Evolutionary conservation across 2,329 filamentous ascomycete genomes (phyloP), one percentile per base, ranked within the genome.

Genomic region (Aspergillus jensenii): DNA sequence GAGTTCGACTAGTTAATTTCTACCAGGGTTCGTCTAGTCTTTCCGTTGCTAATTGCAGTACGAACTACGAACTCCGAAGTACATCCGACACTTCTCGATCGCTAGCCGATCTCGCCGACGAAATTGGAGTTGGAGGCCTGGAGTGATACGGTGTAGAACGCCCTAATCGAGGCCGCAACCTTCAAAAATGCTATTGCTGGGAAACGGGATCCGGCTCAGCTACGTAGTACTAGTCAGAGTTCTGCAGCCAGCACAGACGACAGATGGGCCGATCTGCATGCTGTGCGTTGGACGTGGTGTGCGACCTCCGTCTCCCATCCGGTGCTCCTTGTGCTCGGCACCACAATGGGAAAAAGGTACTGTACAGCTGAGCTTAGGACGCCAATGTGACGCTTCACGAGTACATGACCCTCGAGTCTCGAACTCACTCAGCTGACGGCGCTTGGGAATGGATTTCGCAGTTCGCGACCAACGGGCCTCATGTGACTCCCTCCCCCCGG

Each of bases 261-360:
- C 48, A 41, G 48, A 39, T 35, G 47, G 39, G 33, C 39, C 12
- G 49, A 52, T 52, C 49, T 52, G 49, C 49, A 44, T 44, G 39
- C 49, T 52, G 39, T 52, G 39, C 49, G 27, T 52, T 44, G 39
- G 23, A 39, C 49, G 35, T 40, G 37, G 37, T 43, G 39, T 52
- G 35, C 48, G 21, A 40, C 48, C 27, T 41, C 11, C 35, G 35
- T 25, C 48, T 15, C 35, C 31, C 19, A 33, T 49, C 31, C 33
- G 25, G 48, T 50, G 21, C 14, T 41, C 23, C 21, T n/a, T 27
- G 23, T 46, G n/a, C 43, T 25, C 43, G 11, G 43, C 43, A 25
- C 19, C 11, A 15, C 11, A 11, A 31, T 27, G 44, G 21, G 6
- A 23, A 46, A 46, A 31, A 46, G 44, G 44, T 46, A 46, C 44